phyloP scores from a whole-genome alignment of 768 basidiomycete genomes.

The Lentinula lateritia region DNA sequence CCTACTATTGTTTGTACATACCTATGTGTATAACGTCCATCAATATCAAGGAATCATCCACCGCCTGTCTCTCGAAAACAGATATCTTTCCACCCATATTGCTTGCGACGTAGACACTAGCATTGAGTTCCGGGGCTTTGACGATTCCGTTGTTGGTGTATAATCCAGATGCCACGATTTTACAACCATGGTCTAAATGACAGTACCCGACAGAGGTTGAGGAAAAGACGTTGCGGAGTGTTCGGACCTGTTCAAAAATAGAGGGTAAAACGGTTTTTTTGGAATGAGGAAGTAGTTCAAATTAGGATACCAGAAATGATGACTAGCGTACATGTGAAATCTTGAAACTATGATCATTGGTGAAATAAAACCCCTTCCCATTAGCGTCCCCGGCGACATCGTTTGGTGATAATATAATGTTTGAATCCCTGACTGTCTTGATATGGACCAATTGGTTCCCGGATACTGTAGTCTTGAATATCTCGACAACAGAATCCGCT shows the following conservation, averaged over 20 bases:
- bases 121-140: constrained; percentile 27
- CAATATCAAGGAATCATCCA: constrained; percentile 52
- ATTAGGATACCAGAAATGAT: background rate
- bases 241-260: constrained; percentile 10
- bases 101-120: constrained; percentile 60
- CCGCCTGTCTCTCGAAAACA: constrained; percentile 48
- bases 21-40: constrained; percentile 51
- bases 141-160: constrained; percentile 59
- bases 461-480: constrained; percentile 53
- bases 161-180: constrained; percentile 46
- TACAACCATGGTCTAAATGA: constrained; percentile 54
- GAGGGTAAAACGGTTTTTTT: background rate
- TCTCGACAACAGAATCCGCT: constrained; percentile 68
- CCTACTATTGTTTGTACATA: constrained; percentile 16
- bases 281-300: background rate
- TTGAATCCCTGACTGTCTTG: constrained; percentile 48
- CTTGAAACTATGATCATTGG: constrained; percentile 61
- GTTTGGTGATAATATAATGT: constrained; percentile 57
- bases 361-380: constrained; percentile 61
- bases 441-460: constrained; percentile 43
- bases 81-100: constrained; percentile 36
- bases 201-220: constrained; percentile 60
- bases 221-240: constrained; percentile 22
- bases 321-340: constrained; percentile 39
- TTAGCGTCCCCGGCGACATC: constrained; percentile 64